phyloP scores from a whole-genome alignment of 2,329 filamentous ascomycete genomes.

The Cryphonectria nitschkei region DNA sequence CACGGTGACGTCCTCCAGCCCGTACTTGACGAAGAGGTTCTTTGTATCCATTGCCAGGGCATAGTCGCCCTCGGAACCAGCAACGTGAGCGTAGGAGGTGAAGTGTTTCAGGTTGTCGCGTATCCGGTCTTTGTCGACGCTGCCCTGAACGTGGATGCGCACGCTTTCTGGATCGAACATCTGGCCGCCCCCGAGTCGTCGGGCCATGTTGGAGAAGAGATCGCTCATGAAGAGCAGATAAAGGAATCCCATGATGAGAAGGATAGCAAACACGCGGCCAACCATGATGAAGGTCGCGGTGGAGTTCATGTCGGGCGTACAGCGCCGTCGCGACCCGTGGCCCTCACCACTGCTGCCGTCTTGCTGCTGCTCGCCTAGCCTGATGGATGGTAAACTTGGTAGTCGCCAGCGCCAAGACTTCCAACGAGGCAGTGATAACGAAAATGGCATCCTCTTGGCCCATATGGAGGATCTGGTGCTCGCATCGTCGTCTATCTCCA shows the following conservation, averaged over 20 bases:
- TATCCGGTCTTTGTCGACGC: slow-evolving; percentile 71
- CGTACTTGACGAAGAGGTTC: slow-evolving; percentile 71
- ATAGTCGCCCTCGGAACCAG: slow-evolving; percentile 91
- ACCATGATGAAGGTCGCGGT: slow-evolving; percentile 62
- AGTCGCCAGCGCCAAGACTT: slow-evolving; percentile 58
- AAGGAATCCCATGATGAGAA: slow-evolving; percentile 75
- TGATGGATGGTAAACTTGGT: slow-evolving; percentile 51
- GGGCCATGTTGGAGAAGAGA: slow-evolving; percentile 70
- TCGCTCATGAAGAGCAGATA: slow-evolving; percentile 88
- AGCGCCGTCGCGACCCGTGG: slow-evolving; percentile 31
- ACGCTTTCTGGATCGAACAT: slow-evolving; percentile 86
- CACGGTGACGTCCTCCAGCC: slow-evolving; percentile 74
- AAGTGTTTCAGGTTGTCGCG: slow-evolving; percentile 76
- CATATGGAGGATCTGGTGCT: slow-evolving; percentile 48
- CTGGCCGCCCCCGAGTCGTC: slow-evolving; percentile 66
- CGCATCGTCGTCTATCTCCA: slow-evolving; percentile 64
- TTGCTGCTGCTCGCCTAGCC: slow-evolving; percentile 38
- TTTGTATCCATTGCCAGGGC: slow-evolving; percentile 84
- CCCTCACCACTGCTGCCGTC: slow-evolving; percentile 32
- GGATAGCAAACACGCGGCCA: slow-evolving; percentile 73
- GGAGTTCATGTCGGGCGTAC: slow-evolving; percentile 45
- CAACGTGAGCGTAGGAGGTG: slow-evolving; percentile 85
- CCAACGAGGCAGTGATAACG: slow-evolving; percentile 57
- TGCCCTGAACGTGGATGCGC: slow-evolving; percentile 72
- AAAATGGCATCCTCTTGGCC: slow-evolving; percentile 60